Conservation (phyloP, 2,329 filamentous ascomycete genomes). For the Aspergillus jensenii region DNA sequence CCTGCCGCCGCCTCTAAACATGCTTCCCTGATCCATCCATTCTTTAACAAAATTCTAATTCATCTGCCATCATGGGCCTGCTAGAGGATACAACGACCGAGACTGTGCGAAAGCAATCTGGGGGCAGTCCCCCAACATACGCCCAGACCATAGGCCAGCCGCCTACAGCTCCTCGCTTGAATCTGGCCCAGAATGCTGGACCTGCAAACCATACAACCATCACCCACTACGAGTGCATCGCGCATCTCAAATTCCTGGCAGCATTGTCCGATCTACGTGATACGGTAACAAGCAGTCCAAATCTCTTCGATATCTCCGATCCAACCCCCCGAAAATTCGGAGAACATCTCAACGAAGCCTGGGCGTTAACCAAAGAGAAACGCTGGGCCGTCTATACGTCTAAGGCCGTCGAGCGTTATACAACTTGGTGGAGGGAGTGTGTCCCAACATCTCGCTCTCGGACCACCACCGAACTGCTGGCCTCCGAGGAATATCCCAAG, state of each 20-base stretch:
- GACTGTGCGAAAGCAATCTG: background rate
- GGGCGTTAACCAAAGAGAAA: slow-evolving; percentile 65
- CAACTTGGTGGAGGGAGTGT: slow-evolving; percentile 60
- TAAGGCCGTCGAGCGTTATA: slow-evolving; percentile 67
- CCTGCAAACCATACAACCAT: slow-evolving; percentile 21
- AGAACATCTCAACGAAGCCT: slow-evolving; percentile 37
- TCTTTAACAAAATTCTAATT: background rate
- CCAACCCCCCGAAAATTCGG: slow-evolving; percentile 37
- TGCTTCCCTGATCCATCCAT: no score
- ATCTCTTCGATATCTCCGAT: slow-evolving; percentile 65
- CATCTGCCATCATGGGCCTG: slow-evolving; percentile 4
- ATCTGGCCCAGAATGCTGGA: slow-evolving; percentile 19
- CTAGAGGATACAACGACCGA: background rate
- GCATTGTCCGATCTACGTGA: slow-evolving; percentile 68
- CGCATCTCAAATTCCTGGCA: slow-evolving; percentile 71
- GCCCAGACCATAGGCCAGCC: slow-evolving; percentile 13
- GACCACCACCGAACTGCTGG: slow-evolving; percentile 19
- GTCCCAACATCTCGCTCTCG: slow-evolving; percentile 14
- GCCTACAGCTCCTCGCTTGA: slow-evolving; percentile 25
- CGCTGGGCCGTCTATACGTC: slow-evolving; percentile 71
- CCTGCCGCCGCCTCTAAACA: no score
- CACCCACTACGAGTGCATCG: slow-evolving; percentile 60
- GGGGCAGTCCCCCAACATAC: slow-evolving; percentile 29
- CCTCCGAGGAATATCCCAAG: slow-evolving; percentile 33
- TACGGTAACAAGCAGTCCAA: slow-evolving; percentile 64